Base-by-base conservation (phyloP, 2,329 filamentous ascomycete species). In the Colletotrichum phormii region DNA sequence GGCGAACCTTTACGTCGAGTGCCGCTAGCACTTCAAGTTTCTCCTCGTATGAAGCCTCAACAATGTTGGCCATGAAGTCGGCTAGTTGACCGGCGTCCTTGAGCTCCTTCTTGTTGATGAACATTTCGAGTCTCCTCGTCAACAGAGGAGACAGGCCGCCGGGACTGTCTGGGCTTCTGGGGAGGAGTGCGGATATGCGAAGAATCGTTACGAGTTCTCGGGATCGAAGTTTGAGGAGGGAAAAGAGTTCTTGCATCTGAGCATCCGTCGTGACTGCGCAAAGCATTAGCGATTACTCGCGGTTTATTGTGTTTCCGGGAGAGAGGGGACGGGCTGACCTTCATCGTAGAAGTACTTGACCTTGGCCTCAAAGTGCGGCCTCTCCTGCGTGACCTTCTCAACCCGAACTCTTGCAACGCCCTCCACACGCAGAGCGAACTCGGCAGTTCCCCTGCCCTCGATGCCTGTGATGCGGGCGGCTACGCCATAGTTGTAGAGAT, bases 61-160 rank as follows among this genome's bases (percentile, higher is more conserved):
- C 90, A 29, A 98, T 89, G 80, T 98, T 97, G 51, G 95, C 93
- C 95, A 99, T 98, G 81, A 98, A 98, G 81, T 99, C 97, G 7
- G 97, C 96, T 11, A 99, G 87, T 9, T 91, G 86, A 2, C 96
- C 96, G 1, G 95, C 95, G 76, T 98, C 95, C 54, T 90, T 87
- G 63, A 97, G 81, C 72, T 95, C 92, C 80, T 97, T 97, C 81
- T 93, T 91, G 37, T 91, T 89, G 75, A 99, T 98, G 82, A 95
- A 97, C 65, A 95, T 84, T 79, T 98, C 95, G 55, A 99, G 89
- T 64, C 95, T 91, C 63, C 95, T 91, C 0, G 95, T 95, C 64
- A 98, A 88, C n/a, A 96, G 85, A 0, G 96, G 95, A 4, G 95
- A 95, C 18, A 98, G 85, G n/a, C 72, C 69, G 4, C 89, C 88